Percentiles rank a stretch among this genome's conserved stretches.
Evolutionary conservation across 2,329 filamentous ascomycete species (phyloP).

Genomic region (Fusarium oligoseptatum): DNA sequence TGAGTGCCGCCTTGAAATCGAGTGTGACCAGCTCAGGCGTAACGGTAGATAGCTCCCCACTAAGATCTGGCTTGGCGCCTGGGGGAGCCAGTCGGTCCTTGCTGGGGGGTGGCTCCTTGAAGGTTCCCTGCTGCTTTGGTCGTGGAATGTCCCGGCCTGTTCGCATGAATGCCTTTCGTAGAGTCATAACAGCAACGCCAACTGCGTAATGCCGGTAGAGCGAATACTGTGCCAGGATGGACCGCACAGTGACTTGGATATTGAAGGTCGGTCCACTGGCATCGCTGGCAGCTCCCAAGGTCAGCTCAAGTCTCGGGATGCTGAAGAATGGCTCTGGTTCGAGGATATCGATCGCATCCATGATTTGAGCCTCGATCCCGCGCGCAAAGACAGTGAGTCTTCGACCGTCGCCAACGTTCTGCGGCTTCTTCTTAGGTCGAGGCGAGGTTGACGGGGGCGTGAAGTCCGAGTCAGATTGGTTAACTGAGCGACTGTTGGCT

Average conservation of each 20-base stretch:
- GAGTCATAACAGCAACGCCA: slow-evolving; percentile 82
- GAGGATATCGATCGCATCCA: slow-evolving; percentile 87
- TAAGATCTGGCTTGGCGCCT: slow-evolving; percentile 48
- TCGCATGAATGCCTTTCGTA: slow-evolving; percentile 77
- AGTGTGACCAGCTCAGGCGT: slow-evolving; percentile 79
- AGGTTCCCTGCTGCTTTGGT: slow-evolving; percentile 50
- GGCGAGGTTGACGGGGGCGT: slow-evolving; percentile 54
- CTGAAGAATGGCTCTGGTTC: slow-evolving; percentile 89
- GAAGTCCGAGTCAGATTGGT: slow-evolving; percentile 77
- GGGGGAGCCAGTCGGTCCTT: slow-evolving; percentile 56
- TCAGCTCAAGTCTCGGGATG: slow-evolving; percentile 88
- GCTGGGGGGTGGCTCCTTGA: slow-evolving; percentile 34
- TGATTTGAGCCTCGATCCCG: slow-evolving; percentile 89
- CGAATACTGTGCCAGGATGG: slow-evolving; percentile 88
- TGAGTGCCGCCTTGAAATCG: slow-evolving; percentile 83
- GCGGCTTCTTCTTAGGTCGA: slow-evolving; percentile 64
- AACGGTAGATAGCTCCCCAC: slow-evolving; percentile 51
- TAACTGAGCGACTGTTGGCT: slow-evolving; percentile 78
- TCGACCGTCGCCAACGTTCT: slow-evolving; percentile 78
- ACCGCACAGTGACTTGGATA: slow-evolving; percentile 83
- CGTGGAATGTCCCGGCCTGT: slow-evolving; percentile 59
- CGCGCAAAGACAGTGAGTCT: slow-evolving; percentile 84
- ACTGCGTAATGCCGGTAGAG: slow-evolving; percentile 93
- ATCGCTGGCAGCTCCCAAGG: slow-evolving; percentile 87
- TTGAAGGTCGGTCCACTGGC: slow-evolving; percentile 90